Percentiles rank a stretch among this genome's conserved stretches.
phyloP scores from a whole-genome alignment of 2,329 filamentous ascomycete species.

The Lachnellula hyalina region DNA sequence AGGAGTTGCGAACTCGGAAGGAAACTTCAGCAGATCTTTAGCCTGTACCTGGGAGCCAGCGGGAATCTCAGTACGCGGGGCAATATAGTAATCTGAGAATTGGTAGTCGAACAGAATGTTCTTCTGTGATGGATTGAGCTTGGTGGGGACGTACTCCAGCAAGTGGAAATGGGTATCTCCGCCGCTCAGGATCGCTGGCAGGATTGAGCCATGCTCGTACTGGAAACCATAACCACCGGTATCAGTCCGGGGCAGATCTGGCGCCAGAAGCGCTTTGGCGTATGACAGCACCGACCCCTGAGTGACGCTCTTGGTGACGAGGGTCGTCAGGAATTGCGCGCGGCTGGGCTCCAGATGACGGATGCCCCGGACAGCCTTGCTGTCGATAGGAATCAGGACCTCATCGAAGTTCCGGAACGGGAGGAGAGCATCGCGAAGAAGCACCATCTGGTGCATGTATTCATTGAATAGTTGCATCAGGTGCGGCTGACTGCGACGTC shows the following conservation, averaged over 20 bases:
- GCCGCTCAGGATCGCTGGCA: background rate
- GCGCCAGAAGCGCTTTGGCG: background rate
- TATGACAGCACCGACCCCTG: background rate
- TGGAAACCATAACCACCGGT: background rate
- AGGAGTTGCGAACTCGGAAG: no score
- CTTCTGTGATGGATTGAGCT: no score
- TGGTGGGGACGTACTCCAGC: no score
- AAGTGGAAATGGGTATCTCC: no score
- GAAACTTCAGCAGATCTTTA: no score
- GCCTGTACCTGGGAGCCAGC: no score
- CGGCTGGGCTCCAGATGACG: no score
- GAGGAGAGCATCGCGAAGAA: constrained; percentile 20
- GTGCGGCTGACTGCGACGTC: background rate
- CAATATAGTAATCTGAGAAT: no score
- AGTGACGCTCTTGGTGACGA: background rate
- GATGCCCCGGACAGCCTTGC: no score
- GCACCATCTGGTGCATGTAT: constrained; percentile 22
- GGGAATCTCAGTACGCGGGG: no score
- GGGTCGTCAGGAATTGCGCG: no score
- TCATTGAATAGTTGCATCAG: constrained; percentile 23
- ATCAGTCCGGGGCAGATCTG: background rate
- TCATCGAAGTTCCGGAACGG: constrained; percentile 24
- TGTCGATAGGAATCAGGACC: constrained; percentile 1
- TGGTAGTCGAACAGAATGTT: no score
- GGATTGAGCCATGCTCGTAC: background rate